Conservation (phyloP, 2,329 filamentous ascomycete species). For the Botrytis deweyae region DNA sequence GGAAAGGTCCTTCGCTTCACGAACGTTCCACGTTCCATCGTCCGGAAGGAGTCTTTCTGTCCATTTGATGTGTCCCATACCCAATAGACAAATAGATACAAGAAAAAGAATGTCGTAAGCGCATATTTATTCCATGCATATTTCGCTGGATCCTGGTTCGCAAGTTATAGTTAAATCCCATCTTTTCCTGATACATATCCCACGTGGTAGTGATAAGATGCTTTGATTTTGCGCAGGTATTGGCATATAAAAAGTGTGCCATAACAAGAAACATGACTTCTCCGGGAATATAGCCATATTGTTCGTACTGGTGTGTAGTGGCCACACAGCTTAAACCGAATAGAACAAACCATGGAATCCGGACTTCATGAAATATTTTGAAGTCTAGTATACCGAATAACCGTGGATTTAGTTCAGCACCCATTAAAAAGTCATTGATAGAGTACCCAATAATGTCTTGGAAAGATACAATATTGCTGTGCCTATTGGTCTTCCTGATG, state of each 20-base stretch:
- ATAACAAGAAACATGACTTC: slow-evolving; percentile 82
- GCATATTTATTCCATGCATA: slow-evolving; percentile 75
- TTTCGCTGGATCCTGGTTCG: slow-evolving; percentile 71
- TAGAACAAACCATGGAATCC: slow-evolving; percentile 88
- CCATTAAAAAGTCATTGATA: slow-evolving; percentile 91
- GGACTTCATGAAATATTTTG: slow-evolving; percentile 95
- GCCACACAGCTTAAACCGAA: slow-evolving; percentile 74
- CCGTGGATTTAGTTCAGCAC: slow-evolving; percentile 80
- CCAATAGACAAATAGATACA: slow-evolving; percentile 82
- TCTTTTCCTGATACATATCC: slow-evolving; percentile 95
- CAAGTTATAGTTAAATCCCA: slow-evolving; percentile 93
- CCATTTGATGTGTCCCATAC: slow-evolving; percentile 90
- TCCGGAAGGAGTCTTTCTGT: slow-evolving; percentile 92
- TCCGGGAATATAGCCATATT: slow-evolving; percentile 81
- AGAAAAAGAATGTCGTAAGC: slow-evolving; percentile 61
- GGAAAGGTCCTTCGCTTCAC: slow-evolving; percentile 78
- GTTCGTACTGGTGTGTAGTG: slow-evolving; percentile 78
- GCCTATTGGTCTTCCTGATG: too few relatives aligned
- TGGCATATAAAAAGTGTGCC: slow-evolving; percentile 89
- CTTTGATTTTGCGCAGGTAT: slow-evolving; percentile 88
- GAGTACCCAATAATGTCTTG: slow-evolving; percentile 81
- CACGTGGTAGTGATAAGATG: slow-evolving; percentile 87
- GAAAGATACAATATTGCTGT: too few relatives aligned
- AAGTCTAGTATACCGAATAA: slow-evolving; percentile 84
- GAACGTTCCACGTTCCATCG: slow-evolving; percentile 70